Base-by-base conservation (phyloP, 2,329 filamentous ascomycete genomes). In the Clonostachys chloroleuca region DNA sequence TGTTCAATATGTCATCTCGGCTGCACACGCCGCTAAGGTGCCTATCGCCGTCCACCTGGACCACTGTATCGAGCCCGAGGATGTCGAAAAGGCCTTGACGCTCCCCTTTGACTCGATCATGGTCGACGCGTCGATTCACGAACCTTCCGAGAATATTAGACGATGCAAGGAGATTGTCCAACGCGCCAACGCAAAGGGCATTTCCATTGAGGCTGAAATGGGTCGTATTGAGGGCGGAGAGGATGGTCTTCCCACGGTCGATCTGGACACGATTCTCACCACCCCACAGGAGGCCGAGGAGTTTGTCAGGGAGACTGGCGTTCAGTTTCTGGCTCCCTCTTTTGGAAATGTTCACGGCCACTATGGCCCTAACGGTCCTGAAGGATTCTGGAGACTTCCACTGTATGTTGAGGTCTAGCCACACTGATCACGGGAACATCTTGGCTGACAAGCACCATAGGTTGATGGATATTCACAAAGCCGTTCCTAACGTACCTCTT, bases 71-170 rank as follows among this genome's bases (percentile, higher is more conserved):
- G 54, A 58, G 42, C 47, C 43, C 2, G 52, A 54, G 33, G 60
- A 63, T 30, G 52, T 61, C 16, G 54, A 59, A 34, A 46, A 52
- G 6, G 60, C 60, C 13, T 54, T 60, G 33, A 51, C 57, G 20
- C 57, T 77, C 35, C 69, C 69, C 0, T 84, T 84, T 51, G 81
- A 85, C 56, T 75, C 72, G 20, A 83, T 85, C 56, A 84, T 86
- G 81, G 75, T 86, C 2, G 83, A 86, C 59, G 85, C 85, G 77
- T 78, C 72, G 41, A 80, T 84, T 54, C 78, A 81, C 55, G 79
- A 82, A 49, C 80, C 80, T 50, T 79, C 73, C 47, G 81, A 84
- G 64, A 86, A 86, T 51, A 66, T 85, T 16, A 62, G 68, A 0
- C 67, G 74, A 56, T 85, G 81, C 34, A 72, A 69, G 46, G 77